Conservation (phyloP, 2,329 filamentous ascomycete genomes). For the Colletotrichum higginsianum region DNA sequence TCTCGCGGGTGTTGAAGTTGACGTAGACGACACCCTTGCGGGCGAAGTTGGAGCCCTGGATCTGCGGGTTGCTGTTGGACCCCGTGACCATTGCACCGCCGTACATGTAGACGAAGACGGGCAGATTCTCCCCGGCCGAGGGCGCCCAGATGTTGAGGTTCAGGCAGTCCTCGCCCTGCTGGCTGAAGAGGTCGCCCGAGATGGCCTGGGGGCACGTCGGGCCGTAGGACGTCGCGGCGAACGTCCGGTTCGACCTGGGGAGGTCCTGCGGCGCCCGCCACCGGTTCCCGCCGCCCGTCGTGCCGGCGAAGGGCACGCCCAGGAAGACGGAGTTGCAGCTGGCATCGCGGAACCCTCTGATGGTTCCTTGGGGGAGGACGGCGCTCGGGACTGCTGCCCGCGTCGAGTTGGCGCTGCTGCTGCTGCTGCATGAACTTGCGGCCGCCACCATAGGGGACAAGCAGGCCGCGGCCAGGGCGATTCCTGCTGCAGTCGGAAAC, state of each 20-base stretch:
- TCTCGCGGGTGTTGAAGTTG: constrained; percentile 58
- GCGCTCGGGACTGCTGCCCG: constrained; percentile 24
- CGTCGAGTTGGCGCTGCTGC: constrained; percentile 14
- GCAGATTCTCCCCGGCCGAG: constrained; percentile 46
- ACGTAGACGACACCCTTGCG: constrained; percentile 55
- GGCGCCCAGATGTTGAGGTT: constrained; percentile 58
- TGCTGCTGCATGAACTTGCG: constrained; percentile 15
- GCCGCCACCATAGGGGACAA: constrained; percentile 11
- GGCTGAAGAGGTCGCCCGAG: constrained; percentile 42
- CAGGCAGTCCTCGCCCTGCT: constrained; percentile 57
- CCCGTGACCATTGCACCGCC: constrained; percentile 60
- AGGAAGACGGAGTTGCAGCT: constrained; percentile 54
- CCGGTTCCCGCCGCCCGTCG: constrained; percentile 56
- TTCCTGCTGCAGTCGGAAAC: constrained; percentile 9
- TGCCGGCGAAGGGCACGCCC: constrained; percentile 57
- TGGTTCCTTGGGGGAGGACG: constrained; percentile 48
- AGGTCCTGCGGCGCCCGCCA: constrained; percentile 49
- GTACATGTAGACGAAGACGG: constrained; percentile 61
- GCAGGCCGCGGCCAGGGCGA: constrained; percentile 22
- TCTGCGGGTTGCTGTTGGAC: constrained; percentile 56
- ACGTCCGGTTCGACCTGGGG: constrained; percentile 41
- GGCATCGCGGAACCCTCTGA: constrained; percentile 55
- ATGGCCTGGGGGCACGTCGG: constrained; percentile 49
- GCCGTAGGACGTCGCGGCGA: constrained; percentile 48
- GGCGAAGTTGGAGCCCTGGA: constrained; percentile 55